phyloP scores from a whole-genome alignment of 345 rosid genomes.

The Cardiospermum halicacabum region DNA sequence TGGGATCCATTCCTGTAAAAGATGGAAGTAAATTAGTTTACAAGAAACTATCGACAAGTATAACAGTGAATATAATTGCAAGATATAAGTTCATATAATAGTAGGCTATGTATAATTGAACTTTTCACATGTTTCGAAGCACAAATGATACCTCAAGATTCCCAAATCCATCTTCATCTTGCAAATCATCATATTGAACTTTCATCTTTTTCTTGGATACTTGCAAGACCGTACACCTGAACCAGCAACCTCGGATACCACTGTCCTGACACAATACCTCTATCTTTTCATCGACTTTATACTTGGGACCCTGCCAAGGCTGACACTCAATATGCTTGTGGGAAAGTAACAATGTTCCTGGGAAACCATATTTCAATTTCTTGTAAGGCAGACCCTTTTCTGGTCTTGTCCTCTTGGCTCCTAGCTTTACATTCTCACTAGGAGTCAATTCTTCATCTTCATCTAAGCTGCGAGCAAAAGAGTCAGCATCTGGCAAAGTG shows the following conservation, averaged over 20 bases:
- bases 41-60: background rate
- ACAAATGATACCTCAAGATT: constrained; percentile 78
- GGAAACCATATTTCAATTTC: constrained; percentile 45
- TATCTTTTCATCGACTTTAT: constrained; percentile 63
- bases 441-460: constrained; percentile 54
- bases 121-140: constrained; percentile 7
- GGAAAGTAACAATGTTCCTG: constrained; percentile 47
- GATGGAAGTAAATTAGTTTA: constrained; percentile 8
- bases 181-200: constrained; percentile 81
- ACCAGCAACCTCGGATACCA: constrained; percentile 98
- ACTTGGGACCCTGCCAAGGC: constrained; percentile 29
- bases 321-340: constrained; percentile 44
- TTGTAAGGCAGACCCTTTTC: constrained; percentile 35
- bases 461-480: constrained; percentile 32
- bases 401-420: constrained; percentile 62
- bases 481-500: constrained; percentile 35
- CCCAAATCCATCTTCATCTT: constrained; percentile 72
- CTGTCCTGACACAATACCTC: constrained; percentile 93
- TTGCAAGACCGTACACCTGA: constrained; percentile 75
- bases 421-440: constrained; percentile 47
- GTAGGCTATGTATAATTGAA: too few relatives aligned
- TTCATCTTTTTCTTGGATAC: constrained; percentile 62
- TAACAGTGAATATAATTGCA: background rate
- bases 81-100: background rate
- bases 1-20: constrained; percentile 84